Base-by-base conservation (phyloP, 2,329 filamentous ascomycete species). In the Fusarium hainanense region DNA sequence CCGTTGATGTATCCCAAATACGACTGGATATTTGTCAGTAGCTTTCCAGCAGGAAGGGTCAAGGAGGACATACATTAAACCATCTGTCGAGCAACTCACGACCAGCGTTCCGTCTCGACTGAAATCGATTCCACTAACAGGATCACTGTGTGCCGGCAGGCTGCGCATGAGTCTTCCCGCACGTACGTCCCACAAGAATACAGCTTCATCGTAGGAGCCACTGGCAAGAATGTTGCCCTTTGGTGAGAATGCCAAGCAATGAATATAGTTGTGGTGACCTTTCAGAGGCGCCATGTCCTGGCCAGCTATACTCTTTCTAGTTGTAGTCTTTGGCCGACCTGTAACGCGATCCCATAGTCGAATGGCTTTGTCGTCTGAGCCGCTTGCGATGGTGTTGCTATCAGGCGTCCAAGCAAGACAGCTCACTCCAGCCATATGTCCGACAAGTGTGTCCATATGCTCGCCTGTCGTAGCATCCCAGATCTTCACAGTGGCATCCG, bases 171-270 rank as follows among this genome's bases (percentile, higher is more conserved):
- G 85, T 23, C 91, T 86, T 1, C 93, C 94, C 0, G 93, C 93
- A 16, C 96, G 88, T 16, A 98, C 93, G 79, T 99, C 96, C 96
- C 96, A 99, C 7, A 99, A 82, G 70, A 97, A 98, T 0, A 99
- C 93, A 7, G 96, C 96, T 83, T 99, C 96, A 73, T 99, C 96
- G 80, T 98, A 98, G 69, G 93, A 97, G 14, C 96, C 96, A 71
- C 93, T 97, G 18, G 94, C 96, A 34, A 99, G 87, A 77, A 98
- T 97, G 77, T 99, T 99, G 25, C 96, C 96, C 79, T 98, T 98
- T 3, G 96, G 96, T n/a, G 93, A 95, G 79, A 98, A 98, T 8
- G 94, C 94, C 34, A 99, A 85, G 52, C 92, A 93, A 81, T 97
- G 97, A 32, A 99, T 91, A 80, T 98, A 98, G 80, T 97, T 98